Evolutionary conservation across 768 basidiomycete genomes (phyloP).

Genomic region (Termitomyces sp.): DNA sequence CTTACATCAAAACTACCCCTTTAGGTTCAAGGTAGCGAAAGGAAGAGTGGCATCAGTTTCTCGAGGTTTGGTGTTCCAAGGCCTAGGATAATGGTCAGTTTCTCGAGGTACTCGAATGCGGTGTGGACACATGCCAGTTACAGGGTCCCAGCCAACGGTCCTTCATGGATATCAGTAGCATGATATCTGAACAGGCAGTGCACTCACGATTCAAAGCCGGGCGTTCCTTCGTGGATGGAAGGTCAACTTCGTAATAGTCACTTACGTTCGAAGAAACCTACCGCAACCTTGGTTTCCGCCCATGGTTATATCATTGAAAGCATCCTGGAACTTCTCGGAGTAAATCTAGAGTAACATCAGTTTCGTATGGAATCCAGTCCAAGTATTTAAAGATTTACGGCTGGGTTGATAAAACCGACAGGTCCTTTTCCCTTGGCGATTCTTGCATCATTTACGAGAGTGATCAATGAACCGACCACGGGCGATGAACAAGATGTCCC

Average conservation of each 20-base stretch:
- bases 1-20: neutral
- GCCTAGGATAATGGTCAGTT: constrained; percentile 15
- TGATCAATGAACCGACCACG: constrained; percentile 42
- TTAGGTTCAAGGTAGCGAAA: constrained; percentile 25
- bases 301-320: constrained; percentile 36
- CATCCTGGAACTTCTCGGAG: constrained; percentile 23
- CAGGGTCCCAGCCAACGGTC: constrained; percentile 37
- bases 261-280: constrained; percentile 7
- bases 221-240: constrained; percentile 20
- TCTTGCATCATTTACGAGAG: constrained; percentile 50
- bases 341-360: constrained; percentile 25
- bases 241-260: neutral
- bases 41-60: constrained; percentile 26
- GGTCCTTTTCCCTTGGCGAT: constrained; percentile 34
- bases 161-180: constrained; percentile 13
- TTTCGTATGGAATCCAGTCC: neutral
- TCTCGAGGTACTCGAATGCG: too few relatives aligned
- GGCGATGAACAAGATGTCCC: constrained; percentile 49
- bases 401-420: constrained; percentile 46
- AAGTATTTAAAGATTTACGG: constrained; percentile 18
- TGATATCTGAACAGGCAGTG: neutral
- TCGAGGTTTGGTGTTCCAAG: constrained; percentile 32
- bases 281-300: constrained; percentile 38
- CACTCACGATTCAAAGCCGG: constrained; percentile 30
- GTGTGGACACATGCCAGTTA: constrained; percentile 22